Base-by-base conservation (phyloP, 2,329 filamentous ascomycete genomes). In the Alternaria sp. region DNA sequence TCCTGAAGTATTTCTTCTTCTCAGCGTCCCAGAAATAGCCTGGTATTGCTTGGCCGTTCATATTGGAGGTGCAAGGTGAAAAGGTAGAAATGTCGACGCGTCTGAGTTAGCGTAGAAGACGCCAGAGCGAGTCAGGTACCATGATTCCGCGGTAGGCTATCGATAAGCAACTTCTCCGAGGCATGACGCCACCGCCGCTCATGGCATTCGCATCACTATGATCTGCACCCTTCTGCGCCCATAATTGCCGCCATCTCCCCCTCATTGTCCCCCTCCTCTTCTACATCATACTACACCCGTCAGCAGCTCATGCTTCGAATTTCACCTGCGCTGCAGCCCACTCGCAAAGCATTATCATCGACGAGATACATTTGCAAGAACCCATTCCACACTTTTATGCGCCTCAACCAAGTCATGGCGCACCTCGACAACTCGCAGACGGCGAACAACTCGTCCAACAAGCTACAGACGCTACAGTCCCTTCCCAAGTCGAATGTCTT, bases 401-500 rank as follows among this genome's bases (percentile, higher is more conserved):
- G 81, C 68, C 74, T 83, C 32, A 69, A 76, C 32, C 78, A 81
- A 75, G 80, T 82, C 77, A 80, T 82, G 68, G 78, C 74, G 59
- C 82, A 84, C 44, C 68, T 83, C 52, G 61, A 73, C 10, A 78
- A 76, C 36, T 60, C 81, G 34, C 61, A 68, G 55, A 43, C 59
- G 32, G 63, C 67, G 30, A 61, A 51, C 25, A 50, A 18, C 53
- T 60, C 59, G 18, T 57, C 64, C n/a, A 48, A 50, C 44, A 61
- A 62, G 30, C 41, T 57, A 57, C 65, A 78, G 67, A 80, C 76
- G n/a, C 77, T 85, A 16, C 71, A 75, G 41, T 84, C 87, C 12
- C 79, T 91, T 41, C 87, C 86, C 10, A 91, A 90, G 72, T 86
- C 86, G n/a, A 87, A 86, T 72, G 82, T 82, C 57, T 90, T 90